Evolutionary conservation across 495 filamentous ascomycete genomes (phyloP).

Genomic region (Penicillium subrubescens): DNA sequence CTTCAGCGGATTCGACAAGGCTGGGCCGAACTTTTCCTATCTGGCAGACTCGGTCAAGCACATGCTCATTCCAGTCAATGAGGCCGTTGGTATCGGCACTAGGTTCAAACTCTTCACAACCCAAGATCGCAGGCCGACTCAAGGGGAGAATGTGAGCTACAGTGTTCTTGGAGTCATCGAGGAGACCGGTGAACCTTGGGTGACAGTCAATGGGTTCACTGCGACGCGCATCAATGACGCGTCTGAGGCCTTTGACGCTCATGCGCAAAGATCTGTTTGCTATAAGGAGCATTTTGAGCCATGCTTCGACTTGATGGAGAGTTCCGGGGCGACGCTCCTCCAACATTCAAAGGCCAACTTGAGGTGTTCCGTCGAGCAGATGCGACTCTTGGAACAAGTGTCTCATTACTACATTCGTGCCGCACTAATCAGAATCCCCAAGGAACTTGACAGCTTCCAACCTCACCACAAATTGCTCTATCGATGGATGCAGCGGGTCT

Average conservation of each 20-base stretch:
- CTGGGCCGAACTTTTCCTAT: constrained; percentile 16
- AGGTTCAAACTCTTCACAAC: constrained; percentile 25
- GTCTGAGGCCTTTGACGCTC: not conserved
- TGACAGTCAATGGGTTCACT: constrained; percentile 24
- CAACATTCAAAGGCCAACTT: constrained; percentile 13
- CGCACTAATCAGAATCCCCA: constrained; percentile 32
- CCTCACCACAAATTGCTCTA: constrained; percentile 31
- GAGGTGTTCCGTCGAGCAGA: constrained; percentile 16
- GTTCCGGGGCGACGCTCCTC: constrained; percentile 1
- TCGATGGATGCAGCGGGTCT: constrained; percentile 30
- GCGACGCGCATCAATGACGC: constrained; percentile 19
- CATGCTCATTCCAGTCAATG: constrained; percentile 20
- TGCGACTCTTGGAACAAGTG: constrained; percentile 41
- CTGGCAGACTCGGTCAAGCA: constrained; percentile 27
- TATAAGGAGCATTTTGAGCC: constrained; percentile 59
- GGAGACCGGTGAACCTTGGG: constrained; percentile 23
- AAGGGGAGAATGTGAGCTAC: constrained; percentile 32
- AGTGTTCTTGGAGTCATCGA: constrained; percentile 28
- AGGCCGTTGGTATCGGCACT: constrained; percentile 19
- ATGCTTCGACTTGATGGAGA: constrained; percentile 36
- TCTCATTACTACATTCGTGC: constrained; percentile 38
- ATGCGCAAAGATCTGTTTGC: constrained; percentile 14
- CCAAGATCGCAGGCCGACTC: constrained; percentile 31
- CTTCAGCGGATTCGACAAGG: constrained; percentile 25
- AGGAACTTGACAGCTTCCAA: constrained; percentile 30